phyloP scores from a whole-genome alignment of 2,329 filamentous ascomycete species.

The Ceratocystis variospora region DNA sequence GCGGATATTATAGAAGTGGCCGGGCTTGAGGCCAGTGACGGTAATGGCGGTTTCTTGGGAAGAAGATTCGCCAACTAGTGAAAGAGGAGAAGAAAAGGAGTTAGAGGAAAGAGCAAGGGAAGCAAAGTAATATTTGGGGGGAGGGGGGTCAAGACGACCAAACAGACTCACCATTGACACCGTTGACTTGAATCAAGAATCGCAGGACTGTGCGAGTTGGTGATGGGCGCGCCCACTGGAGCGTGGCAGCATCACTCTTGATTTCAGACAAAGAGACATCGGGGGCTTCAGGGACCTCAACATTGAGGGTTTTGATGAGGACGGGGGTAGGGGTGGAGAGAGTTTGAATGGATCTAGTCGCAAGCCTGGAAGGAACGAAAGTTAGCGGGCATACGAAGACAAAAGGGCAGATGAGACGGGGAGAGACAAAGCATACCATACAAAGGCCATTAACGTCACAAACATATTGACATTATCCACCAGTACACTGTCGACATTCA shows the following conservation, averaged over 20 bases:
- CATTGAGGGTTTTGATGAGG: slow-evolving; percentile 76
- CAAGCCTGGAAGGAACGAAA: slow-evolving; percentile 45
- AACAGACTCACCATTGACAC: slow-evolving; percentile 57
- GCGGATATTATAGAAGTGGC: slow-evolving; percentile 83
- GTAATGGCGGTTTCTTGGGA: slow-evolving; percentile 61
- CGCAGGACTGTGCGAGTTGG: slow-evolving; percentile 58
- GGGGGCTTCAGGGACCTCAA: slow-evolving; percentile 84
- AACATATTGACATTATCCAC: slow-evolving; percentile 20
- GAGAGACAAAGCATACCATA: slow-evolving; percentile 17
- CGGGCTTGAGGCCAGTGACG: slow-evolving; percentile 73
- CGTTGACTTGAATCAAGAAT: slow-evolving; percentile 87
- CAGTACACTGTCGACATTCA: slow-evolving; percentile 17
- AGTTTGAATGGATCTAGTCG: slow-evolving; percentile 75
- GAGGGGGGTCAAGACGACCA: neutral
- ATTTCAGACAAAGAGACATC: slow-evolving; percentile 85
- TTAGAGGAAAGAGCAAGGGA: neutral
- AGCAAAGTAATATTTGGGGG: neutral
- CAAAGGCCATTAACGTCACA: slow-evolving; percentile 17
- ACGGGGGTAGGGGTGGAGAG: slow-evolving; percentile 82
- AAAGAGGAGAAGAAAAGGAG: neutral
- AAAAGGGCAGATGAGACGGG: neutral
- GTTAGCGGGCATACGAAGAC: neutral
- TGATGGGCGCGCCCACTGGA: slow-evolving; percentile 75
- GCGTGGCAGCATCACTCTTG: slow-evolving; percentile 68
- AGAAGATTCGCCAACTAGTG: slow-evolving; percentile 66